Base-by-base conservation (phyloP, 805 yeast genomes). In the Jamesozyma gamospora region DNA sequence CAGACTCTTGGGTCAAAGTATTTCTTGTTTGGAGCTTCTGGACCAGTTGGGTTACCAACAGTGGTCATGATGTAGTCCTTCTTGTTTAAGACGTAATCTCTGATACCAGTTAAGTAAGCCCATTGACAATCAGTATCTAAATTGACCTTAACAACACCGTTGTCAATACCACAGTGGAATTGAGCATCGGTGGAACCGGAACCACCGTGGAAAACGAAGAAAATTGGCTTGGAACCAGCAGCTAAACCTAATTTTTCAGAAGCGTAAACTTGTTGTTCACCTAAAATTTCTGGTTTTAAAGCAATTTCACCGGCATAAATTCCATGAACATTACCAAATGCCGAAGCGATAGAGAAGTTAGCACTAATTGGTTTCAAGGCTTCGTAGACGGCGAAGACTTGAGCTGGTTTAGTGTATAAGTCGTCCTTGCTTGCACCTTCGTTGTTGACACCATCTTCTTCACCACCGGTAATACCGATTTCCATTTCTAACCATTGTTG, bases 401-500 rank as follows among this genome's bases (percentile, higher is more conserved):
- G 90, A 72, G 84, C 95, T 58, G 98, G 86, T 57, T 79, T 77
- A 56, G 98, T 92, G 83, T 90, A 92, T 59, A 92, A 74, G 50
- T 82, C 66, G 49, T 83, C 87, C 71, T 82, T 82, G 63, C 77
- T 77, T 52, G 85, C 96, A 66, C 78, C 75, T 70, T 90, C 94
- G 79, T 92, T 92, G 82, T 92, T 92, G 62, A 92, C 98, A 80
- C 98, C 98, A 65, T 92, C 98, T 74, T 92, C 98, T 76, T 92
- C 98, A 81, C 98, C 98, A 73, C 98, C 98, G 66, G 98, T 92
- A 79, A 92, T 92, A 79, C 98, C 98, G 65, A 92, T 92, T 77
- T 92, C 98, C 98, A 92, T 92, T 78, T 92, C 98, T 65, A 92
- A 79, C 92, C 92, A 92, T 75, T 90, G 97, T 72, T 77, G 74